phyloP scores from a whole-genome alignment of 352 stramenopile species.

The Phytophthora pistaciae region DNA sequence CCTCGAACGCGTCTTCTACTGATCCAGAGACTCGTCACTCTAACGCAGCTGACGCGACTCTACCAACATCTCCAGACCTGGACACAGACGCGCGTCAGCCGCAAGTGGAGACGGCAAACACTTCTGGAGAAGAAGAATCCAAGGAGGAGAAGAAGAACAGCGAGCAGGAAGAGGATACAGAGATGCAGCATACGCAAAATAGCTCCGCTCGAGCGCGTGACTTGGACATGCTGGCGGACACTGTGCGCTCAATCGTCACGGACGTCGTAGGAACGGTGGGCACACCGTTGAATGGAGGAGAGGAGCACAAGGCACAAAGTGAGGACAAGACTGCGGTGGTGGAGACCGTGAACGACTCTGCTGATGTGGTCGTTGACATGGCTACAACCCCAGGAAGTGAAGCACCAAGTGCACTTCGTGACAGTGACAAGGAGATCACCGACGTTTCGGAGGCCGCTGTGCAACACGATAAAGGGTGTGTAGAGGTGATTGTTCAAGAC shows the following conservation, averaged over 20 bases:
- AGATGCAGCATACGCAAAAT: background rate
- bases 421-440: background rate
- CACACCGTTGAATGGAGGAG: background rate
- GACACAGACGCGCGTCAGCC: constrained; percentile 8
- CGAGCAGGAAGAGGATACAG: background rate
- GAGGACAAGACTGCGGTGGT: background rate
- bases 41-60: background rate
- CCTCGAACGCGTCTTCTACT: background rate
- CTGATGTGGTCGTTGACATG: background rate
- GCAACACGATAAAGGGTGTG: background rate
- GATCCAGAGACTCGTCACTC: background rate
- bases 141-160: background rate
- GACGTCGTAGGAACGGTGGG: constrained; percentile 29
- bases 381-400: background rate
- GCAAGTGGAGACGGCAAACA: background rate
- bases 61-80: background rate
- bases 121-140: background rate
- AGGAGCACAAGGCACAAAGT: background rate
- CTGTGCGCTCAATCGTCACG: constrained; percentile 60
- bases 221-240: constrained; percentile 71
- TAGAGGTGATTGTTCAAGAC: background rate
- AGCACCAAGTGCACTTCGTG: background rate
- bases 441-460: background rate
- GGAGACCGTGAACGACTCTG: background rate
- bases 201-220: constrained; percentile 37